Evolutionary conservation across 2,329 filamentous ascomycete genomes (phyloP).

Genomic region (Monilinia fructicola): DNA sequence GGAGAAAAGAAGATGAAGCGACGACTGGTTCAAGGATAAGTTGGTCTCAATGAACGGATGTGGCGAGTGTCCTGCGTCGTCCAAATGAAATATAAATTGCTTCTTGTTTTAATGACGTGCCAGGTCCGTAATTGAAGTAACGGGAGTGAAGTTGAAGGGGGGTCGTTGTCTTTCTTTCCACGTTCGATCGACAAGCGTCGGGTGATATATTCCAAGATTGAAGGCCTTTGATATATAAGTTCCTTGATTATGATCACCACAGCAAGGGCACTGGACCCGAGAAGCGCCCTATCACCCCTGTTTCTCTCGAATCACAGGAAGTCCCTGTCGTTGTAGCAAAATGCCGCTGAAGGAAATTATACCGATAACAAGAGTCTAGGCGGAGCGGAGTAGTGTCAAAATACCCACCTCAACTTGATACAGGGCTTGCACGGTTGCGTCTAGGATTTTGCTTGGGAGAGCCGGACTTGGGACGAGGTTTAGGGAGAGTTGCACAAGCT

Average conservation of each 20-base stretch:
- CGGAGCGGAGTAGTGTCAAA: slow-evolving; percentile 31
- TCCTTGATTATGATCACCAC: slow-evolving; percentile 37
- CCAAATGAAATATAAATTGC: slow-evolving; percentile 40
- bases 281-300: slow-evolving; percentile 35
- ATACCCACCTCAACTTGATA: slow-evolving; percentile 27
- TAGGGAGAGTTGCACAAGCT: slow-evolving; percentile 22
- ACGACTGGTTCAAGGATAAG: slow-evolving; percentile 33
- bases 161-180: slow-evolving; percentile 36
- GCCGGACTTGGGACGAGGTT: slow-evolving; percentile 26
- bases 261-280: slow-evolving; percentile 38
- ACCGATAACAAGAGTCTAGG: slow-evolving; percentile 29
- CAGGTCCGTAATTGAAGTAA: slow-evolving; percentile 32
- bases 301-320: slow-evolving; percentile 31
- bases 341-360: slow-evolving; percentile 35
- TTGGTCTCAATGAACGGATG: slow-evolving; percentile 31
- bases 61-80: slow-evolving; percentile 36
- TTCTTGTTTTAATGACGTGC: slow-evolving; percentile 39
- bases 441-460: slow-evolving; percentile 26
- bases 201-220: slow-evolving; percentile 39
- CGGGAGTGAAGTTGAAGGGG: slow-evolving; percentile 32
- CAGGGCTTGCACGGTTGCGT: slow-evolving; percentile 32
- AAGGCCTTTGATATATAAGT: slow-evolving; percentile 34
- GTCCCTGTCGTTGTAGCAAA: slow-evolving; percentile 30
- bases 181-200: slow-evolving; percentile 39
- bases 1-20: slow-evolving; percentile 33